Evolutionary conservation across 2,329 filamentous ascomycete genomes (phyloP).

Genomic region (Alternaria solani): DNA sequence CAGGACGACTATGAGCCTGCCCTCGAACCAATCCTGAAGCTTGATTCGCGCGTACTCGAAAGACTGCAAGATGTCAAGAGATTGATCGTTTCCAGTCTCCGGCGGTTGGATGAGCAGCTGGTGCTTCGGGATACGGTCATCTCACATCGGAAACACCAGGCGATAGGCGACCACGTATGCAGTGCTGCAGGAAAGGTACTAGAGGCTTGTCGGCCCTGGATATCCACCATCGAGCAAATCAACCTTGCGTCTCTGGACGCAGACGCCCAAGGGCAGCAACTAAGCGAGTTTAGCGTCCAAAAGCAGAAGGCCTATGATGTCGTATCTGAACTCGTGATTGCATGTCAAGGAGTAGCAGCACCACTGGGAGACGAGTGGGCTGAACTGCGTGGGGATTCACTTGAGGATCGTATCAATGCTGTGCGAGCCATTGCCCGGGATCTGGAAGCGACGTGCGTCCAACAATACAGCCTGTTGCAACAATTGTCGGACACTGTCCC

Average conservation of each 20-base stretch:
- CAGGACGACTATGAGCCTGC: conserved; percentile 81
- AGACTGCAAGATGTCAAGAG: conserved; percentile 85
- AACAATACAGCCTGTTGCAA: conserved; percentile 87
- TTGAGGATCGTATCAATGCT: conserved; percentile 84
- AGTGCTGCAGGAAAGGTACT: conserved; percentile 79
- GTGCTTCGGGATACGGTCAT: conserved; percentile 81
- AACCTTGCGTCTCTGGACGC: conserved; percentile 82
- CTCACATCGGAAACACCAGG: conserved; percentile 77
- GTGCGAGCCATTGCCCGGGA: conserved; percentile 80
- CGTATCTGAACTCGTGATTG: conserved; percentile 85
- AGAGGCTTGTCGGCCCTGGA: conserved; percentile 89
- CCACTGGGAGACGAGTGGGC: conserved; percentile 96
- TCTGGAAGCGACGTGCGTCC: conserved; percentile 84
- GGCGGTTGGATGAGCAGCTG: conserved; percentile 86
- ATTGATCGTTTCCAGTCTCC: conserved; percentile 83
- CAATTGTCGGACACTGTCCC: conserved; percentile 83
- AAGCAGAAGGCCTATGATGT: conserved; percentile 96
- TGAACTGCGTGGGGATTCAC: conserved; percentile 84
- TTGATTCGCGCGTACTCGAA: conserved; percentile 81
- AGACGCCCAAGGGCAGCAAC: conserved; percentile 81
- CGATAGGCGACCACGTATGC: conserved; percentile 84
- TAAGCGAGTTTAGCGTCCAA: conserved; percentile 85
- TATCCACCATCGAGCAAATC: conserved; percentile 88
- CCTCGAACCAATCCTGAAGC: conserved; percentile 73
- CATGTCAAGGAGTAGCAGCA: conserved; percentile 89